phyloP scores from a whole-genome alignment of 495 filamentous ascomycete species.

The Hyaloscypha finlandica region DNA sequence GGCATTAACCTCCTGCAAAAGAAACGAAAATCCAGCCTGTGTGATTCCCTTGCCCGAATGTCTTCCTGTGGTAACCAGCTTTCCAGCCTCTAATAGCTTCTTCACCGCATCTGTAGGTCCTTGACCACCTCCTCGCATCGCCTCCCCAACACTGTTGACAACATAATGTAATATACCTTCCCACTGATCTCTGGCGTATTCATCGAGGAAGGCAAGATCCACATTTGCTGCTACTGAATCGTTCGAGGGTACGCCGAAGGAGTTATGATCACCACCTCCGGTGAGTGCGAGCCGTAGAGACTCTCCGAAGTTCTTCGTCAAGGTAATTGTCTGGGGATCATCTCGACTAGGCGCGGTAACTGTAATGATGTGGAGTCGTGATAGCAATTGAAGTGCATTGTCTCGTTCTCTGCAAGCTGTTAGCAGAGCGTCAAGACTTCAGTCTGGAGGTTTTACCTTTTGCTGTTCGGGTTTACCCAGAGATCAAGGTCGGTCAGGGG shows the following conservation, averaged over 20 bases:
- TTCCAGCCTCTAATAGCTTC: constrained; percentile 72
- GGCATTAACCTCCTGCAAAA: constrained; percentile 91
- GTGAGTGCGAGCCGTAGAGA: constrained; percentile 83
- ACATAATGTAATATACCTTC: constrained; percentile 95
- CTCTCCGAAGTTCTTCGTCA: constrained; percentile 73
- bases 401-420: constrained; percentile 64
- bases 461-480: constrained; percentile 78
- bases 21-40: constrained; percentile 87
- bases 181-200: constrained; percentile 87
- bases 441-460: constrained; percentile 46
- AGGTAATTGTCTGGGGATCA: constrained; percentile 63
- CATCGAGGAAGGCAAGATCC: constrained; percentile 72
- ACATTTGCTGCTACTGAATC: constrained; percentile 58
- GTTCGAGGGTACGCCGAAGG: constrained; percentile 82
- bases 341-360: constrained; percentile 56
- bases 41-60: constrained; percentile 71
- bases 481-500: constrained; percentile 73
- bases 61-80: constrained; percentile 69
- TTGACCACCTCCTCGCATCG: constrained; percentile 34
- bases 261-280: constrained; percentile 79
- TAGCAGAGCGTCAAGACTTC: neutral
- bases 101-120: constrained; percentile 79
- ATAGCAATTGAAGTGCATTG: constrained; percentile 76
- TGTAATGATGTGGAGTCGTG: constrained; percentile 78
- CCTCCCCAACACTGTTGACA: constrained; percentile 60